Base-by-base conservation (phyloP, 257 asterid species). In the Ajuga chamaepitys region DNA sequence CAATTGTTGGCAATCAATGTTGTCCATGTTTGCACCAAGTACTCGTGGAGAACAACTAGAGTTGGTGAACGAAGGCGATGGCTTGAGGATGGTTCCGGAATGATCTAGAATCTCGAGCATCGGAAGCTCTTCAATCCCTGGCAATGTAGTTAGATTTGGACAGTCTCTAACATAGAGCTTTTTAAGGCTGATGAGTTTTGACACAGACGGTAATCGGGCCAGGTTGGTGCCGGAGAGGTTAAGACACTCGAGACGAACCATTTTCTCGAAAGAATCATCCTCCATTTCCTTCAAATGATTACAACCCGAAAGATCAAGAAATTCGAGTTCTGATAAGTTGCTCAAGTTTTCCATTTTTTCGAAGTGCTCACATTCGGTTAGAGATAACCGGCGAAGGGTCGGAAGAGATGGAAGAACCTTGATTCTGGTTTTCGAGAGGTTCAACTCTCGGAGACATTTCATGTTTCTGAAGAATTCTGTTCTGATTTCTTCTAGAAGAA, bases 261-360 rank as follows among this genome's bases (percentile, higher is more conserved):
- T 68, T 7, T 57, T 13, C 4, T 60, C 71, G 4, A 77, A 66
- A 2, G 81, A 55, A 2, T 28, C 17, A 0, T 42, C 54, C 21
- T 65, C 68, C 9, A 81, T 54, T 60, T 64, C 63, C 60, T 0
- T 37, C 57, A 81, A 30, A 35, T 41, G 32, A 54, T 51, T 17
- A 46, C 79, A 81, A 8, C 81, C 79, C 20, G 83, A 81, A 50
- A 81, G 68, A 61, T 81, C 75, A 14, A 81, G 72, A 42, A 18
- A 30, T 35, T 77, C 79, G 13, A 81, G 67, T 11, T 70, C 47
- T 16, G 14, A 41, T 1, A 74, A 26, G 17, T 44, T 38, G 9
- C 67, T 62, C 59, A 77, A 17, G 9, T 24, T 62, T 47, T 71
- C 72, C 21, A 81, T 9, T 25, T 73, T 58, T 56, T 63, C 56